Conservation (phyloP, 352 stramenopile species). For the Phytophthora brassicae region DNA sequence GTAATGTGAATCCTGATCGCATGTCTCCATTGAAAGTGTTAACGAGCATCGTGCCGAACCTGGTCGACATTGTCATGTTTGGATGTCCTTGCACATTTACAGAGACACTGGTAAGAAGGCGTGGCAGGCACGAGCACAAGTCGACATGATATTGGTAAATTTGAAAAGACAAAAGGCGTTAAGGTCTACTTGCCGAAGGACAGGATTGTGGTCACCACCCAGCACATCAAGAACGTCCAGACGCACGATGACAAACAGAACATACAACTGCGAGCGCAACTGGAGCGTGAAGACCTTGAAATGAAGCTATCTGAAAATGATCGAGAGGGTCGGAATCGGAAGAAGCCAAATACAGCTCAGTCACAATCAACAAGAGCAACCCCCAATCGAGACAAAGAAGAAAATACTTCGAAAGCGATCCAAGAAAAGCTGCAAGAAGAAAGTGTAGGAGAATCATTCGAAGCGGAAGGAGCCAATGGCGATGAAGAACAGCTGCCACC, state of each 20-base stretch:
- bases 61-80: no score
- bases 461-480: not conserved
- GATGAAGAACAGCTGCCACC: not conserved
- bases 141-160: not conserved
- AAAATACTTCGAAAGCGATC: not conserved
- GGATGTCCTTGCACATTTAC: constrained; percentile 9
- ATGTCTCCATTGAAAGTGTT: constrained; percentile 12
- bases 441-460: no score
- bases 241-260: not conserved
- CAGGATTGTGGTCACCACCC: not conserved
- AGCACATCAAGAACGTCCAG: not conserved
- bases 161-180: not conserved
- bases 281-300: not conserved
- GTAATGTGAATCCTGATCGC: constrained; percentile 12
- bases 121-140: not conserved
- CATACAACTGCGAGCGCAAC: not conserved
- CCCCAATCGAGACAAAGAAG: not conserved
- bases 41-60: constrained; percentile 2
- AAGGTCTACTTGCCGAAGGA: not conserved
- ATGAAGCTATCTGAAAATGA: not conserved
- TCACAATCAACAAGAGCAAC: not conserved
- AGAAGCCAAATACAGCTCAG: not conserved
- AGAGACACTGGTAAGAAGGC: constrained; percentile 11
- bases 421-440: not conserved
- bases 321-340: not conserved